A percentile compares a stretch with the other conserved stretches of the same genome.
Conservation (phyloP, 768 basidiomycete genomes). For the Hemileccinum rubropunctum region DNA sequence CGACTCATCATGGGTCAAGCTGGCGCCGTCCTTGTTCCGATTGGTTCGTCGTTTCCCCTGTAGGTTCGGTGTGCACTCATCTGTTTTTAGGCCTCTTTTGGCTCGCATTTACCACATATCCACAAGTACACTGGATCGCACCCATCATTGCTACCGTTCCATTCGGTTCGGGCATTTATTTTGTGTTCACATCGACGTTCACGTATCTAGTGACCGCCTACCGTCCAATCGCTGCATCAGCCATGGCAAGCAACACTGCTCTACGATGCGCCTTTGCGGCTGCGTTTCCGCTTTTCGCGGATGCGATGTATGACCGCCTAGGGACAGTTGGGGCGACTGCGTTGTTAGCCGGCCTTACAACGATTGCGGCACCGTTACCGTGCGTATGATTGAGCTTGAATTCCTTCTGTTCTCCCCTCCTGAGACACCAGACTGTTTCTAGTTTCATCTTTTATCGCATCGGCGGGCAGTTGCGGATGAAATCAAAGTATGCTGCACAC, state of each 20-base stretch:
- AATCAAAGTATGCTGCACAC: constrained; percentile 40
- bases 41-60: constrained; percentile 37
- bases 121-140: constrained; percentile 44
- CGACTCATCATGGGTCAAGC: constrained; percentile 64
- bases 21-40: constrained; percentile 64
- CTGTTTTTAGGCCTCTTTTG: constrained; percentile 41
- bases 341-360: no score
- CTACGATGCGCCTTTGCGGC: constrained; percentile 46
- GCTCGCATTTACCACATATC: constrained; percentile 55
- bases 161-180: constrained; percentile 56
- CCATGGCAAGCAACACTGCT: constrained; percentile 65
- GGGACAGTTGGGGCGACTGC: constrained; percentile 73
- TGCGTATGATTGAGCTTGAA: constrained; percentile 26
- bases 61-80: no score
- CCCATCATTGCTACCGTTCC: constrained; percentile 44
- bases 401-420: neutral
- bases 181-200: no score
- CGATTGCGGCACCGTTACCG: constrained; percentile 63
- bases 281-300: constrained; percentile 52
- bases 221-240: constrained; percentile 53
- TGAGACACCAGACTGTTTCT: neutral
- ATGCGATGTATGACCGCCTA: constrained; percentile 48
- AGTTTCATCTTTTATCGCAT: constrained; percentile 50
- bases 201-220: constrained; percentile 52
- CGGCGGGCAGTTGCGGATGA: constrained; percentile 42